Evolutionary conservation across 805 yeast genomes (phyloP).

Genomic region (Hanseniaspora mollemarum): DNA sequence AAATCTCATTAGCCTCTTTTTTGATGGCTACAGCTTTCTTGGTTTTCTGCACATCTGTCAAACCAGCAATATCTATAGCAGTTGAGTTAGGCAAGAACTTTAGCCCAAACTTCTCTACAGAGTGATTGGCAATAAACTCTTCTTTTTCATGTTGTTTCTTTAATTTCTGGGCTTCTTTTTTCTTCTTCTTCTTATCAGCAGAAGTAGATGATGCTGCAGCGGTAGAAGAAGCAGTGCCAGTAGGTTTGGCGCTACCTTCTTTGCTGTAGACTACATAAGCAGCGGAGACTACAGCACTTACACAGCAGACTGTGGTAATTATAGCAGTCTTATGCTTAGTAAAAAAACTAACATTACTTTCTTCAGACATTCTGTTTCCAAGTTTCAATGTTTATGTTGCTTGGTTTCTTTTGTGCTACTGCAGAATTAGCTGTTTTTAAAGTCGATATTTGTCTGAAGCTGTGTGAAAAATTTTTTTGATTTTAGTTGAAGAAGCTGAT

Average conservation of each 20-base stretch:
- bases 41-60: constrained; percentile 41
- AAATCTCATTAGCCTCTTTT: constrained; percentile 76
- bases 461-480: not conserved
- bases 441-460: not conserved
- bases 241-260: not conserved
- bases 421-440: not conserved
- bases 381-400: not conserved
- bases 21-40: constrained; percentile 65
- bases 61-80: constrained; percentile 29
- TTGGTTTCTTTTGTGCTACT: not conserved
- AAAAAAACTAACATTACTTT: constrained; percentile 28
- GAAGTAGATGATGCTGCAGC: constrained; percentile 19
- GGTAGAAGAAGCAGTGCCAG: not conserved
- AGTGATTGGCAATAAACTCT: constrained; percentile 17
- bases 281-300: constrained; percentile 53
- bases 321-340: constrained; percentile 48
- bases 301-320: constrained; percentile 50
- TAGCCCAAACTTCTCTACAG: constrained; percentile 13
- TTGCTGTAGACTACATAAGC: constrained; percentile 37
- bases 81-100: constrained; percentile 17
- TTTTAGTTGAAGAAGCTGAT: not conserved
- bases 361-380: constrained; percentile 23
- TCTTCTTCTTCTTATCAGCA: constrained; percentile 22
- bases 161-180: constrained; percentile 33
- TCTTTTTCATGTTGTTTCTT: constrained; percentile 27